phyloP scores from a whole-genome alignment of 495 filamentous ascomycete genomes.

The Aspergillus egyptiacus region DNA sequence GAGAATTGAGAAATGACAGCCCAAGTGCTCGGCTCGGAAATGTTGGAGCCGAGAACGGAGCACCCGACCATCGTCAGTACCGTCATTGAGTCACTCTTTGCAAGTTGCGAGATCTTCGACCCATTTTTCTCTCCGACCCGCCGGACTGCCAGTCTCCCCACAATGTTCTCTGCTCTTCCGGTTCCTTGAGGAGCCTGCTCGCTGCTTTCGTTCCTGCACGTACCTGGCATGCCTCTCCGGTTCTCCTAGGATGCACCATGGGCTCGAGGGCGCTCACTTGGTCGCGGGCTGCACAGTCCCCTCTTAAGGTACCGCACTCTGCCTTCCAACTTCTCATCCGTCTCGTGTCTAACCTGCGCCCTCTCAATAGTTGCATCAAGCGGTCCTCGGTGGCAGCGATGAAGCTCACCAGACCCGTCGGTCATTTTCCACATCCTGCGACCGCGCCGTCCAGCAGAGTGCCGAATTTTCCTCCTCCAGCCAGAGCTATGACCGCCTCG shows the following conservation, averaged over 20 bases:
- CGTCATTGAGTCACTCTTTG: constrained; percentile 17
- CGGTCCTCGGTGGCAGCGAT: constrained; percentile 18
- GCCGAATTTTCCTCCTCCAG: constrained; percentile 35
- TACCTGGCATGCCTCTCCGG: constrained; percentile 9
- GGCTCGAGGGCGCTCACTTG: constrained; percentile 31
- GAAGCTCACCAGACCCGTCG: constrained; percentile 18
- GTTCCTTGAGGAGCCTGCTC: constrained; percentile 1
- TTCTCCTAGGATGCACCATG: constrained; percentile 25
- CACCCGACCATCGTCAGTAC: constrained; percentile 2
- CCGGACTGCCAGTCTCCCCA: constrained; percentile 12
- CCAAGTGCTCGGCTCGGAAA: too few relatives aligned
- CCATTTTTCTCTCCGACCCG: constrained; percentile 15
- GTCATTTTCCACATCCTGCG: constrained; percentile 18
- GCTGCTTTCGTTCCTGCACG: constrained; percentile 9
- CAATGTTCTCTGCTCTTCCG: constrained; percentile 10
- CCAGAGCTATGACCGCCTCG: constrained; percentile 31
- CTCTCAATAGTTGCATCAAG: constrained; percentile 19
- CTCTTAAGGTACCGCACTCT: constrained; percentile 23
- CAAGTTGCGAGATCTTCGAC: too few relatives aligned
- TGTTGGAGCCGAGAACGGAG: constrained; percentile 16
- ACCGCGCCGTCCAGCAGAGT: constrained; percentile 25
- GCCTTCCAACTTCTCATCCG: constrained; percentile 8
- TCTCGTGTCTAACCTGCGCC: too few relatives aligned
- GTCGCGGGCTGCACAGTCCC: constrained; percentile 31
- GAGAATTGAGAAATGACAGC: too few relatives aligned